Evolutionary conservation across 1,139 yeast genomes (phyloP).

Genomic region (Nakaseomyces delphensis): DNA sequence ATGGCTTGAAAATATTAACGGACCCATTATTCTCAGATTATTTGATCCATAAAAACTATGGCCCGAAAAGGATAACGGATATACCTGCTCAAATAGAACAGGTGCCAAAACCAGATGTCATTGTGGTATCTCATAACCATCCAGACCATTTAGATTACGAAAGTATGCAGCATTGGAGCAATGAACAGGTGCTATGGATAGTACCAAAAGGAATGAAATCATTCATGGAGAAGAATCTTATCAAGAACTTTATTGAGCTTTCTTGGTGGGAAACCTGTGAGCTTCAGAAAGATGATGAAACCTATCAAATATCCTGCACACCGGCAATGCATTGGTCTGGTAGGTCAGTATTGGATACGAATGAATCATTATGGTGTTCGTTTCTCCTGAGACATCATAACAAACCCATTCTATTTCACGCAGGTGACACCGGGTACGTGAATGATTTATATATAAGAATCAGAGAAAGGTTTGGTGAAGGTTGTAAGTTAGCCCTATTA

Average conservation of each 20-base stretch:
- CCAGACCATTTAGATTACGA: conserved; percentile 83
- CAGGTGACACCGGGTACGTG: conserved; percentile 91
- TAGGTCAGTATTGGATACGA: conserved; percentile 64
- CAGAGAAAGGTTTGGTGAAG: conserved; percentile 53
- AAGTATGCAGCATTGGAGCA: conserved; percentile 46
- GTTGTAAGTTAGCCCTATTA: conserved; percentile 57
- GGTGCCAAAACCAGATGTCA: conserved; percentile 59
- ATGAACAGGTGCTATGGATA: conserved; percentile 51
- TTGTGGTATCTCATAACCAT: conserved; percentile 85
- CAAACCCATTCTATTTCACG: conserved; percentile 71
- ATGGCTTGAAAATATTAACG: conserved; percentile 66
- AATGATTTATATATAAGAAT: conserved; percentile 59
- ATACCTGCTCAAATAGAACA: conserved; percentile 59
- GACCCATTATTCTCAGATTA: conserved; percentile 77
- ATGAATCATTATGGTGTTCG: conserved; percentile 81
- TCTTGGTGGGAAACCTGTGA: conserved; percentile 83
- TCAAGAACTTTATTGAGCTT: conserved; percentile 51
- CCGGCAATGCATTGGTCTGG: conserved; percentile 99
- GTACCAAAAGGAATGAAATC: conserved; percentile 73
- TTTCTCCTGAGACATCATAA: conserved; percentile 59
- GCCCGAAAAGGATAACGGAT: conserved; percentile 73
- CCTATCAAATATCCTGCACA: conserved; percentile 75
- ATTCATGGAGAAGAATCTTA: conserved; percentile 46
- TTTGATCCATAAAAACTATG: conserved; percentile 53
- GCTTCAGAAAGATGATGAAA: conserved; percentile 39